phyloP scores from a whole-genome alignment of 2,329 filamentous ascomycete species.

The Cryphonectria nitschkei region DNA sequence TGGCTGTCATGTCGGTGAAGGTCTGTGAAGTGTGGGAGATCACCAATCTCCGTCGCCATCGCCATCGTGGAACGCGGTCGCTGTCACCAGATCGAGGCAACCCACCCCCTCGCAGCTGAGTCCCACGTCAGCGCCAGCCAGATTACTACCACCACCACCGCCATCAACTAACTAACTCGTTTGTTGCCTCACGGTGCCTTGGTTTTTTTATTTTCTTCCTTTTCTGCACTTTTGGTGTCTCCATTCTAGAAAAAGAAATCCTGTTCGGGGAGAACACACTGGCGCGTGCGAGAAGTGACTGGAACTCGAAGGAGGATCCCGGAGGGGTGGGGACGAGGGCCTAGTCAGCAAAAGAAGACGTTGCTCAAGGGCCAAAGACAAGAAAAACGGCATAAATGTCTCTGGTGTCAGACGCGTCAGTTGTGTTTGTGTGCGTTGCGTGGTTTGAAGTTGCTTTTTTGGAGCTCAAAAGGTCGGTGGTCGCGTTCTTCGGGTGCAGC shows the following conservation, averaged over 20 bases:
- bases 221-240: neutral
- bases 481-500: conserved; percentile 8
- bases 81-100: neutral
- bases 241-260: neutral
- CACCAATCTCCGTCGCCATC: neutral
- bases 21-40: neutral
- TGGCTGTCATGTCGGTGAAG: neutral
- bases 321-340: too few relatives aligned
- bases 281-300: neutral
- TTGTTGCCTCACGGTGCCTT: neutral
- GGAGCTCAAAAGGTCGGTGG: neutral
- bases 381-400: neutral
- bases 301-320: neutral
- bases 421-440: neutral
- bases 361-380: neutral
- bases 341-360: neutral
- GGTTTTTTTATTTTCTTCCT: neutral
- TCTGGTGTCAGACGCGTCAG: neutral
- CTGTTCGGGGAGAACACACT: neutral
- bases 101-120: neutral
- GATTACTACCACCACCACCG: neutral
- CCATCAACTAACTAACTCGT: neutral
- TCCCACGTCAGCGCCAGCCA: conserved; percentile 1
- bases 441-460: neutral
- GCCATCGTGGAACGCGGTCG: neutral